phyloP scores from a whole-genome alignment of 257 asterid species.

The Solanum habrochaites region DNA sequence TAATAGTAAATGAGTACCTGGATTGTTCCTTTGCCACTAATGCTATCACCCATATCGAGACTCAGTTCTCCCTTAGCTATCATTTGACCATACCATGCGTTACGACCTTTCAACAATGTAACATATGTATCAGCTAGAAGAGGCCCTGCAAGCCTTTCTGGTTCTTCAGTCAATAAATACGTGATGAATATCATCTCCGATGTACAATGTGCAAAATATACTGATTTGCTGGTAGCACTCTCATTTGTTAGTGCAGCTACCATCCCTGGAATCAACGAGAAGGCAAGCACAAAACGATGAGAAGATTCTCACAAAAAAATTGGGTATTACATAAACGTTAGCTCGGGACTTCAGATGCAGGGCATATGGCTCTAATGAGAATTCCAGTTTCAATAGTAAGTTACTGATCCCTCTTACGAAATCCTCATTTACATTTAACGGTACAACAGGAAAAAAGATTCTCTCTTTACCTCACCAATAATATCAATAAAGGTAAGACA shows the following conservation, averaged over 20 bases:
- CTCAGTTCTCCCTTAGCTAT: conserved; percentile 73
- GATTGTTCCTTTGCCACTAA: conserved; percentile 86
- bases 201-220: conserved; percentile 87
- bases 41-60: conserved; percentile 82
- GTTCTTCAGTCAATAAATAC: conserved; percentile 71
- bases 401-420: neutral
- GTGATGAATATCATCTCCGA: conserved; percentile 91
- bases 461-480: neutral
- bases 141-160: conserved; percentile 91
- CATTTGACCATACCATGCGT: conserved; percentile 91
- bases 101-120: conserved; percentile 80
- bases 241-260: conserved; percentile 87
- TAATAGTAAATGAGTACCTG: conserved; percentile 39
- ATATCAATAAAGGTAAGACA: neutral
- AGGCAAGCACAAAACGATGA: neutral
- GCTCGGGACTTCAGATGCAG: neutral
- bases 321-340: neutral
- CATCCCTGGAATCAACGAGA: conserved; percentile 36
- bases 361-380: neutral
- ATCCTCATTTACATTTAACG: neutral
- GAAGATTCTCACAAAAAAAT: neutral
- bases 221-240: conserved; percentile 90
- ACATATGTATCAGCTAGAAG: conserved; percentile 86
- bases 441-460: neutral
- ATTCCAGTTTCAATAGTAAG: neutral